phyloP scores from a whole-genome alignment of 768 basidiomycete genomes.

The Coprinellus micaceus region DNA sequence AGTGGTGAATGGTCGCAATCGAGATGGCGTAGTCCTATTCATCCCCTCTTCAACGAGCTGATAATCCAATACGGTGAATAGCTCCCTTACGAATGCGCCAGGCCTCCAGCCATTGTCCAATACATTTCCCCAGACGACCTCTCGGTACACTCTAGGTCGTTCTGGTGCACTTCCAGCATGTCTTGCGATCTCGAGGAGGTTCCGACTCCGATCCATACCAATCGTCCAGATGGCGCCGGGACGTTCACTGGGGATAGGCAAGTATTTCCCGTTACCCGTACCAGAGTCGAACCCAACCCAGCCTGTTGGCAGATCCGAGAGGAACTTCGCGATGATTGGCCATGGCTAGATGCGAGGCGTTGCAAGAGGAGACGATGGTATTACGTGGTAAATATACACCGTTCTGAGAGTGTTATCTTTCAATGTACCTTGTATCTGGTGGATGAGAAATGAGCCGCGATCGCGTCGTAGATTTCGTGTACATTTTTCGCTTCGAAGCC shows the following conservation, averaged over 20 bases:
- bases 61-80: not conserved
- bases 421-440: slow-evolving; percentile 82
- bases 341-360: slow-evolving; percentile 58
- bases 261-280: slow-evolving; percentile 97
- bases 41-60: not conserved
- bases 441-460: slow-evolving; percentile 83
- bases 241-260: slow-evolving; percentile 66
- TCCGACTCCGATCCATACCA: slow-evolving; percentile 80
- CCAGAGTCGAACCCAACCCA: slow-evolving; percentile 93
- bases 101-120: slow-evolving; percentile 68
- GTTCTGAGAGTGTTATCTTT: not conserved
- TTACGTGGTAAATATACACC: not conserved
- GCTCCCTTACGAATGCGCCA: slow-evolving; percentile 67
- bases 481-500: slow-evolving; percentile 73
- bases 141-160: slow-evolving; percentile 43
- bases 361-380: not conserved
- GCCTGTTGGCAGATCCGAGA: slow-evolving; percentile 65
- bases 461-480: slow-evolving; percentile 79
- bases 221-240: slow-evolving; percentile 66
- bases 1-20: slow-evolving; percentile 96
- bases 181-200: slow-evolving; percentile 72
- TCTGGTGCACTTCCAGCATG: slow-evolving; percentile 55
- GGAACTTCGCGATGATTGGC: slow-evolving; percentile 80
- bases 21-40: slow-evolving; percentile 91
- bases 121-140: slow-evolving; percentile 81